Conservation (phyloP, 2,329 filamentous ascomycete species). For the Alternaria sp. region DNA sequence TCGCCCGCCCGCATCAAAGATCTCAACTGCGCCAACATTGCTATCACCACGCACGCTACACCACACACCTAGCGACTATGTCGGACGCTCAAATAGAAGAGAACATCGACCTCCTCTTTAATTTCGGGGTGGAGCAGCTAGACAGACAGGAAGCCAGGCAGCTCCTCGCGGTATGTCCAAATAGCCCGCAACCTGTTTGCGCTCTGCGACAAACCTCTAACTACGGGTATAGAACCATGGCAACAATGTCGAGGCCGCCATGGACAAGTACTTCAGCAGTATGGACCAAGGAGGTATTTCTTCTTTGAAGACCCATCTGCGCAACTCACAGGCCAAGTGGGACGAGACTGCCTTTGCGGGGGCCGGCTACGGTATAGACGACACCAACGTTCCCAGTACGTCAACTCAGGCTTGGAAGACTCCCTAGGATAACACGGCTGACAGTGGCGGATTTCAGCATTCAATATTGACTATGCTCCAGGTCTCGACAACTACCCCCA, state of each 20-base stretch:
- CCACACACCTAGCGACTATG: constrained; percentile 8
- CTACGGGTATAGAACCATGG: constrained; percentile 27
- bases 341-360: constrained; percentile 39
- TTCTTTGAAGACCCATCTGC: constrained; percentile 27
- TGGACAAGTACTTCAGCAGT: constrained; percentile 30
- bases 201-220: constrained; percentile 1
- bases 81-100: constrained; percentile 14
- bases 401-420: constrained; percentile 7
- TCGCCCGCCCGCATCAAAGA: constrained; percentile 1
- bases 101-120: constrained; percentile 15
- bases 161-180: constrained; percentile 20
- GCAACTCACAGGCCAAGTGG: constrained; percentile 34
- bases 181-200: constrained; percentile 1
- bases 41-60: neutral
- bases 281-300: constrained; percentile 16
- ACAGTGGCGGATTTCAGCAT: constrained; percentile 30
- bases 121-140: constrained; percentile 20
- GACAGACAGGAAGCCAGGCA: constrained; percentile 23
- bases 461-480: constrained; percentile 44
- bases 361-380: constrained; percentile 41
- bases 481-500: constrained; percentile 41
- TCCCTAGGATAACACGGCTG: constrained; percentile 17
- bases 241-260: constrained; percentile 31
- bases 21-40: neutral
- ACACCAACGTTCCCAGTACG: constrained; percentile 37